Conservation (phyloP, 2,329 filamentous ascomycete genomes). For the Penicillium sp. region DNA sequence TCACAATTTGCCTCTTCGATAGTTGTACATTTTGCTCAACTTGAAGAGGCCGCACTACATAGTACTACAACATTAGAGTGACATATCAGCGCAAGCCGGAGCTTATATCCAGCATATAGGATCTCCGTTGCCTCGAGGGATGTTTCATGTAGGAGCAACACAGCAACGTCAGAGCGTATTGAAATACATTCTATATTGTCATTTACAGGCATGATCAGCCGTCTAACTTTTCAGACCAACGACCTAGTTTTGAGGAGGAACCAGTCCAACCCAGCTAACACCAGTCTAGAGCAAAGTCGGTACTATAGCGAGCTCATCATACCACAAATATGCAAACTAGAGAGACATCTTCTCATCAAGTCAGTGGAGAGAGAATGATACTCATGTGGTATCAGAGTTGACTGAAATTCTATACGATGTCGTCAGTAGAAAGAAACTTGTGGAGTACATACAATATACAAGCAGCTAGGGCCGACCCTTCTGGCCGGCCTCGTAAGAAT, state of each 20-base stretch:
- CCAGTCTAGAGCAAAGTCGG: neutral
- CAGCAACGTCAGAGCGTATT: neutral
- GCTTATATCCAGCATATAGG: neutral
- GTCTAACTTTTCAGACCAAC: neutral
- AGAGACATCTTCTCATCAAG: neutral
- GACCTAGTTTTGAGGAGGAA: neutral
- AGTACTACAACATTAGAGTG: neutral
- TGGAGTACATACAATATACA: neutral
- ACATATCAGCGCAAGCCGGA: neutral
- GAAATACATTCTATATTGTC: too few species aligned
- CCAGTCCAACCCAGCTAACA: neutral
- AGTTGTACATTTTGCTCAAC: neutral
- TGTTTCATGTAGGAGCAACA: neutral
- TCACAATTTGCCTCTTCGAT: neutral
- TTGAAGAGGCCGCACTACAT: neutral
- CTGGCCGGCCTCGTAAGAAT: too few species aligned
- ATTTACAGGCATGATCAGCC: neutral
- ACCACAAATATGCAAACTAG: neutral
- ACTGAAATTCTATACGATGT: constrained; percentile 5
- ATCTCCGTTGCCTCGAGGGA: neutral
- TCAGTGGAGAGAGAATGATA: neutral
- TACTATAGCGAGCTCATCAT: neutral
- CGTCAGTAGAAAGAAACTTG: constrained; percentile 6
- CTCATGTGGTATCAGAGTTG: constrained; percentile 10
- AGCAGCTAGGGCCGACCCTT: too few species aligned